Base-by-base conservation (phyloP, 2,329 filamentous ascomycete species). In the Colletotrichum higginsianum region DNA sequence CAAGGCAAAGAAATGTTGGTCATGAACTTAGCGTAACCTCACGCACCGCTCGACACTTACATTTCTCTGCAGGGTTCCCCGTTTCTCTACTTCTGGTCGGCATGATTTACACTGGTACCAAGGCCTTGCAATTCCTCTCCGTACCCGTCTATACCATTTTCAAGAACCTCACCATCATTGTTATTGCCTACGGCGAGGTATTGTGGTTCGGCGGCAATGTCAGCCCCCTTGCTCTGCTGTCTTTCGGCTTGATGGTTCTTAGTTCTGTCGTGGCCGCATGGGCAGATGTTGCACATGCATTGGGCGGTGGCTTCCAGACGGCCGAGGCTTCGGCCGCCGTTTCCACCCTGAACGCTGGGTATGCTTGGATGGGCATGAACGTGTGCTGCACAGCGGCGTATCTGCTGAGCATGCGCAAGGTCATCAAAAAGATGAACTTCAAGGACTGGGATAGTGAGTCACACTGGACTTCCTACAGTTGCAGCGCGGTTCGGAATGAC, bases 121-220 rank as follows among this genome's bases (percentile, higher is more conserved):
- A 98, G 86, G 95, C 96, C 23, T 91, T 99, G 56, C 95, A 98
- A 84, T 98, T 92, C 84, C 93, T 99, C 73, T 98, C 95, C 42
- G 97, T 99, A 67, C 96, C 96, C 30, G 96, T 99, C 35, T 99
- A 99, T 85, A 99, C 96, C 67, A 99, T 99, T 82, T 99, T 99
- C 89, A 99, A 99, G 89, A 99, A 99, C 86, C 84, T 99, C 86
- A 98, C 96, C 73, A 99, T 97, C 82, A 98, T 99, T 78, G 91
- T 98, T 75, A 99, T 98, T 79, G 96, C 96, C 67, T 99, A 99
- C 77, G 96, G 96, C 76, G 96, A 99, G 84, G 96, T 99, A 40
- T 89, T 99, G 64, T 98, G 96, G 95, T 99, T 99, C 77, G 96
- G 96, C 73, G 96, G 96, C 79, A 94, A 91, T 60, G 96, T 99